phyloP scores from a whole-genome alignment of 2,329 filamentous ascomycete species.

The Ophiostoma piceae region DNA sequence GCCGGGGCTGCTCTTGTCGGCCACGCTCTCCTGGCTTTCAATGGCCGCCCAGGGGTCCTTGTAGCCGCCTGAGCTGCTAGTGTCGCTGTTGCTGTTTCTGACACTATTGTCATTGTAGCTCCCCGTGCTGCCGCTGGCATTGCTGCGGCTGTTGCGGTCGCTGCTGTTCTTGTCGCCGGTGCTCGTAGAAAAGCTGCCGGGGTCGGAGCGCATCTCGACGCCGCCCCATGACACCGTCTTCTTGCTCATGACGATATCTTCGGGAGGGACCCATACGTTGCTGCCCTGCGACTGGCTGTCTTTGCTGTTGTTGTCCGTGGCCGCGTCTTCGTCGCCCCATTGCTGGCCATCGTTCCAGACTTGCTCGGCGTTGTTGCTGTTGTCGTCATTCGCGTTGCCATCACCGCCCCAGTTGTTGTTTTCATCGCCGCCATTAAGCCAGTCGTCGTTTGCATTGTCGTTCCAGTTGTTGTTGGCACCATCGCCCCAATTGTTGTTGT shows the following conservation, averaged over 20 bases:
- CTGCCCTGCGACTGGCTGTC: neutral
- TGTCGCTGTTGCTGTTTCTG: neutral
- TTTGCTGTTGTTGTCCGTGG: neutral
- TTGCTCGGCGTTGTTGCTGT: neutral
- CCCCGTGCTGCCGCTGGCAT: constrained; percentile 1
- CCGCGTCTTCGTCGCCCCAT: neutral
- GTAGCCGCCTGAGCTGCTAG: constrained; percentile 6
- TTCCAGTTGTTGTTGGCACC: neutral
- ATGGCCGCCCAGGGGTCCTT: constrained; percentile 19
- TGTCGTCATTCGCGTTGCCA: neutral
- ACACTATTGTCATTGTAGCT: neutral
- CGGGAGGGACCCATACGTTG: neutral
- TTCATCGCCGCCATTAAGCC: neutral
- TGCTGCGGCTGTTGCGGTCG: constrained; percentile 8
- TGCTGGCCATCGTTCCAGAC: neutral
- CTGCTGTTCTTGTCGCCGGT: neutral
- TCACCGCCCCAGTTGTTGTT: too few species aligned
- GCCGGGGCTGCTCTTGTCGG: neutral
- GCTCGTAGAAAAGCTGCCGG: neutral
- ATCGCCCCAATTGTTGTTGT: neutral
- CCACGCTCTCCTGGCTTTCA: neutral
- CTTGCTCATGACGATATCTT: neutral
- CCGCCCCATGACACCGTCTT: constrained; percentile 10
- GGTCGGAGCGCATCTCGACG: neutral
- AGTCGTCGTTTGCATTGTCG: neutral